Conservation (phyloP, 441 rosid species). For the Erodium trifolium region DNA sequence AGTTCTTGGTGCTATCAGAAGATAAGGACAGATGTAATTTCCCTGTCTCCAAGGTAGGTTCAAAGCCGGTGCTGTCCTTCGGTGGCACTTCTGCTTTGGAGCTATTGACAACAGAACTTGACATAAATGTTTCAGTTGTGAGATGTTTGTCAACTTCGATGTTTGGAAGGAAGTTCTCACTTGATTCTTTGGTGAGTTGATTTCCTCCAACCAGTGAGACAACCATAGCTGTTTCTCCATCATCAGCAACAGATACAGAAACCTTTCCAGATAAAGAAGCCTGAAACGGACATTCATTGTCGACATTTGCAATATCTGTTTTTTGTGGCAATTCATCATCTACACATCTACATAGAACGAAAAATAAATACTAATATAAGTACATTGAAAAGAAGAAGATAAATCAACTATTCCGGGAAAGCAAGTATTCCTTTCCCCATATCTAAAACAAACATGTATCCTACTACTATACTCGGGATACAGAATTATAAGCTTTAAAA, state of each 20-base stretch:
- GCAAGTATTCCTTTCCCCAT: not conserved
- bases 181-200: conserved; percentile 37
- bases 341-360: conserved; percentile 52
- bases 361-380: conserved; percentile 17
- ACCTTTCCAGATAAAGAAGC: conserved; percentile 53
- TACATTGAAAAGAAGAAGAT: not conserved
- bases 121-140: conserved; percentile 22
- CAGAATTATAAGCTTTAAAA: conserved; percentile 8
- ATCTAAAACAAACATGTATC: conserved; percentile 4
- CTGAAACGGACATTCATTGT: conserved; percentile 37
- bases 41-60: conserved; percentile 25
- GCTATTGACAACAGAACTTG: conserved; percentile 27
- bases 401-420: conserved; percentile 4
- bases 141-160: conserved; percentile 31
- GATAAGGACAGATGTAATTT: conserved; percentile 45
- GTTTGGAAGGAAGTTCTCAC: conserved; percentile 29
- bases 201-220: conserved; percentile 66
- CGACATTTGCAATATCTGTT: conserved; percentile 37
- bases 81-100: conserved; percentile 23
- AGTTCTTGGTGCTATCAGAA: conserved; percentile 36
- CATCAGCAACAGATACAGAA: conserved; percentile 79
- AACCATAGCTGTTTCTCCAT: conserved; percentile 92
- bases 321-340: conserved; percentile 39
- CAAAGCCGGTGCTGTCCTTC: conserved; percentile 27
- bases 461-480: not conserved